phyloP scores from a whole-genome alignment of 2,329 filamentous ascomycete species.

The Ophiognomonia clavigignenti-juglandacearum region DNA sequence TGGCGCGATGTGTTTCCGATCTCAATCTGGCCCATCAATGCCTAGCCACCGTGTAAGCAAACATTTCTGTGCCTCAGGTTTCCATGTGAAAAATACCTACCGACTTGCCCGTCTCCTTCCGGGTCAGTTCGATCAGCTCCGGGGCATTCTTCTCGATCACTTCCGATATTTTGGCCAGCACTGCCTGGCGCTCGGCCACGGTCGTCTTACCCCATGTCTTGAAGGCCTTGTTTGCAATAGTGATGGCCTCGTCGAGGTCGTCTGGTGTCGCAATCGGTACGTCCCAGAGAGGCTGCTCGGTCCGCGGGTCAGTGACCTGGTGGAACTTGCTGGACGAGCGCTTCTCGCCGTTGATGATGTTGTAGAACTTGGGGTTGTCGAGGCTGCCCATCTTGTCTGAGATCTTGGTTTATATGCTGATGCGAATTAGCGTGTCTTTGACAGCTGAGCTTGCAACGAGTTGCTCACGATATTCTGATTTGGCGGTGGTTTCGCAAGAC shows the following conservation, averaged over 20 bases:
- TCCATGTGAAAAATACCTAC: conserved; percentile 4
- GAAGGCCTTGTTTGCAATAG: conserved; percentile 40
- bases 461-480: neutral
- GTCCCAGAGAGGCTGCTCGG: conserved; percentile 37
- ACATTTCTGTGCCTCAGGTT: neutral
- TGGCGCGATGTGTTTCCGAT: conserved; percentile 32
- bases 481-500: too few relatives aligned
- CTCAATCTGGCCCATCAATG: conserved; percentile 32
- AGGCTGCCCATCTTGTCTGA: conserved; percentile 10
- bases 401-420: neutral
- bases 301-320: conserved; percentile 39
- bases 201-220: conserved; percentile 40
- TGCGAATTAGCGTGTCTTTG: too few relatives aligned
- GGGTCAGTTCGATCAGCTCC: conserved; percentile 39
- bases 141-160: conserved; percentile 34
- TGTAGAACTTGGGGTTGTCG: conserved; percentile 30
- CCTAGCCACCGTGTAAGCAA: neutral
- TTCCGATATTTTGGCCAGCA: conserved; percentile 35
- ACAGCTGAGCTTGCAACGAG: too few relatives aligned
- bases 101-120: conserved; percentile 49
- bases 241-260: conserved; percentile 42
- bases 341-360: conserved; percentile 38
- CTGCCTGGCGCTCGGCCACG: conserved; percentile 35
- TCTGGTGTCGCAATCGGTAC: conserved; percentile 36
- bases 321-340: conserved; percentile 28